These are phyloP conservation scores for Pichia sp. DNA, from an alignment of 1,139 yeast species.

Conservation along the genomic window DNA sequence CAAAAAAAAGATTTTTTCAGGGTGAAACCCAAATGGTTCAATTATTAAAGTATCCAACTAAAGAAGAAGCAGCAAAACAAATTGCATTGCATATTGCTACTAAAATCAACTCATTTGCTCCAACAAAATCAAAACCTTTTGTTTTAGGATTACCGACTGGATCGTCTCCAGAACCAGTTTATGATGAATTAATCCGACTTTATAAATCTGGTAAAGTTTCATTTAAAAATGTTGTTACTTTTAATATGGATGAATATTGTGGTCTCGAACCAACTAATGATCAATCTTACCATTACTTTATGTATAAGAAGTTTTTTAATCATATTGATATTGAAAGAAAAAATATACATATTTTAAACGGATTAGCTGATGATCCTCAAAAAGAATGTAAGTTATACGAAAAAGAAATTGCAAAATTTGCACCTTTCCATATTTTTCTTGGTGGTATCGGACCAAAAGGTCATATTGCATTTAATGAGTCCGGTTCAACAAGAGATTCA, in stretches of 20 bases:
- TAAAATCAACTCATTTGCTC: conserved; percentile 41
- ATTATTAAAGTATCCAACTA: conserved; percentile 7
- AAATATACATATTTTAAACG: conserved; percentile 53
- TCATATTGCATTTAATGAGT: conserved; percentile 59
- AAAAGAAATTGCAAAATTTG: conserved; percentile 42
- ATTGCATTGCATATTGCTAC: conserved; percentile 46
- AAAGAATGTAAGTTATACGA: conserved; percentile 49
- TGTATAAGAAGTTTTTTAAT: conserved; percentile 53
- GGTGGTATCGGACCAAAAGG: conserved; percentile 67
- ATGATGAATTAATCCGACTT: conserved; percentile 42
- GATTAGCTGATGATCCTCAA: conserved; percentile 42
- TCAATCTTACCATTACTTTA: conserved; percentile 57
- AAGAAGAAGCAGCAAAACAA: conserved; percentile 42
- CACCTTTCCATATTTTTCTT: conserved; percentile 50
- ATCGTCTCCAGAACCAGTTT: conserved; percentile 58
- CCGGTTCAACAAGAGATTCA: conserved; percentile 46
- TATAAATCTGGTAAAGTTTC: conserved; percentile 41
- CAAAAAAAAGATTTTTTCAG: not conserved
- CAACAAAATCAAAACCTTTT: conserved; percentile 46
- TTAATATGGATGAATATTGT: conserved; percentile 59
- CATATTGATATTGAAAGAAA: conserved; percentile 51
- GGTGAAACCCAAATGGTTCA: not conserved
- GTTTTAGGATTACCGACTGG: conserved; percentile 63
- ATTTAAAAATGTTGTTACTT: conserved; percentile 52
- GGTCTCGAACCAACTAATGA: conserved; percentile 44